These are phyloP conservation scores for Astrothelium macrocarpum DNA, from an alignment of 495 filamentous ascomycete species.

Conservation along the genomic window DNA sequence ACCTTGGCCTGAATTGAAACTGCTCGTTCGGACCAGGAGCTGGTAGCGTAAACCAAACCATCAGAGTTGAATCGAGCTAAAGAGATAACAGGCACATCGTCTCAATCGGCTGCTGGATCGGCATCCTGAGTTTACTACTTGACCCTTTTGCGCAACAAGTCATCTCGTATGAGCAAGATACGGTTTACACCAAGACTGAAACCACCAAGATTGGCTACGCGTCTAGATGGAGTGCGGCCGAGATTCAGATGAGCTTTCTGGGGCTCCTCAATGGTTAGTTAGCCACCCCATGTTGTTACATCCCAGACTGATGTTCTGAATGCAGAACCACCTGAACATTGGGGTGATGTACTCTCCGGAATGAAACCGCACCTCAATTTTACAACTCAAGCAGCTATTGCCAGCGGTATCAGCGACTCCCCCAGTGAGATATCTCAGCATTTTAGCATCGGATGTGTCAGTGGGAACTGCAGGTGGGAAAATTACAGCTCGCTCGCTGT, in stretches of 20 bases:
- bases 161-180: neutral
- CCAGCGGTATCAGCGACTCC: neutral
- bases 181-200: neutral
- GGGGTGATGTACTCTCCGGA: neutral
- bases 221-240: neutral
- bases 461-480: neutral
- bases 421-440: neutral
- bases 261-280: neutral
- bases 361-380: neutral
- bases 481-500: neutral
- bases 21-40: neutral
- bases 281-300: neutral
- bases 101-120: neutral
- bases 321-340: neutral
- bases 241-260: neutral
- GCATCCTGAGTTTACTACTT: neutral
- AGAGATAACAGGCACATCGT: neutral
- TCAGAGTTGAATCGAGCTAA: neutral
- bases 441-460: neutral
- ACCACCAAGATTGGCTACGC: neutral
- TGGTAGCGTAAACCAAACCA: neutral
- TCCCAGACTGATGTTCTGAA: neutral
- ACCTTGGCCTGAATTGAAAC: no score
- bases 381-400: neutral
- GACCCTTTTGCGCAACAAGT: neutral